phyloP scores from a whole-genome alignment of 108 stramenopile genomes.

The Pseudonitzschia delicatissima region DNA sequence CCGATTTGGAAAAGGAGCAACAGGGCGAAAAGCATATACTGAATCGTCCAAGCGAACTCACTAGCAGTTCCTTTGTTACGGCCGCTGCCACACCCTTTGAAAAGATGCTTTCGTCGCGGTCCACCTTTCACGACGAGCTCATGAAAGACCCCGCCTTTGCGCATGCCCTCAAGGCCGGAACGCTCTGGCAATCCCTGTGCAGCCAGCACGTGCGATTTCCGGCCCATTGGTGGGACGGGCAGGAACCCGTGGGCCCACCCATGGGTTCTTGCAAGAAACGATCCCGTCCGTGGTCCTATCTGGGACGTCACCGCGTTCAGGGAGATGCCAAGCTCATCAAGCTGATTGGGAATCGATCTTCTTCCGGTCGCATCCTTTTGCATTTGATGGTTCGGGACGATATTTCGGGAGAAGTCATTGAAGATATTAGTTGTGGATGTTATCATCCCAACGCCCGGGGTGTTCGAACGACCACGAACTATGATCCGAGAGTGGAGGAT shows the following conservation, averaged over 20 bases:
- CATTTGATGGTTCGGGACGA: slow-evolving; percentile 71
- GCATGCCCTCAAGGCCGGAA: slow-evolving; percentile 70
- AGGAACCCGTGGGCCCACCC: slow-evolving; percentile 38
- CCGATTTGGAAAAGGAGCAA: neutral
- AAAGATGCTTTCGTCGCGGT: neutral
- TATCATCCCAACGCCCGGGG: slow-evolving; percentile 83
- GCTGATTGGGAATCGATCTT: slow-evolving; percentile 48
- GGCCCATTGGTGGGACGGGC: slow-evolving; percentile 56
- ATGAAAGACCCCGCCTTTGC: slow-evolving; percentile 35
- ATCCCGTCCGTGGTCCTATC: slow-evolving; percentile 54
- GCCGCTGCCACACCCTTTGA: slow-evolving; percentile 8
- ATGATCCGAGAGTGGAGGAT: slow-evolving; percentile 45
- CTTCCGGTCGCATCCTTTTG: slow-evolving; percentile 67
- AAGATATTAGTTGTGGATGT: slow-evolving; percentile 72
- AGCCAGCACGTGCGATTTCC: slow-evolving; percentile 83
- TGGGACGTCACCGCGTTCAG: slow-evolving; percentile 64
- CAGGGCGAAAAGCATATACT: neutral
- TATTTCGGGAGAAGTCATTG: slow-evolving; percentile 38
- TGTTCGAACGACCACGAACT: slow-evolving; percentile 33
- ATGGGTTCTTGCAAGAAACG: slow-evolving; percentile 12
- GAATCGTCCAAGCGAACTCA: neutral
- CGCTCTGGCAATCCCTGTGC: slow-evolving; percentile 73
- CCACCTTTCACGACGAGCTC: neutral
- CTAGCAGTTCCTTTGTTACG: neutral
- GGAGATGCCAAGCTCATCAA: slow-evolving; percentile 49